Evolutionary conservation across 2,329 filamentous ascomycete genomes (phyloP), one percentile per base, ranked within the genome.

Genomic region (Penicillium sp.): DNA sequence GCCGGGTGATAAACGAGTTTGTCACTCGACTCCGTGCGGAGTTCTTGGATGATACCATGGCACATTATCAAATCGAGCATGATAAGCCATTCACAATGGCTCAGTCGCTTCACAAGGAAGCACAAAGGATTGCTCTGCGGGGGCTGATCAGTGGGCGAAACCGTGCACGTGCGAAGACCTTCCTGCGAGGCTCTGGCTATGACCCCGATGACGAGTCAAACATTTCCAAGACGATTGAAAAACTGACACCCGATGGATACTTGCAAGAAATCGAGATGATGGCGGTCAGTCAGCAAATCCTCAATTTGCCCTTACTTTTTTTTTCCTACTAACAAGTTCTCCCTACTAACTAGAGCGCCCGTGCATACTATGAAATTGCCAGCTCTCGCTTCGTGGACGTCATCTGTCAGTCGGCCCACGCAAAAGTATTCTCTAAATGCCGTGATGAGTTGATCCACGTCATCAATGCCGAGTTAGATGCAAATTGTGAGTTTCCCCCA

Each of bases 81-180:
- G 76, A 81, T 7, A 81, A 83, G 2, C 79, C 88, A 0, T 86
- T 86, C 61, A 89, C 87, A 0, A 82, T 86, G 68, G 73, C 74
- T 1, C 66, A 61, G 8, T 22, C 30, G 0, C 53, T 69, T 0
- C 71, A 76, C 2, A 69, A 72, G 1, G 56, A 65, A 3, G 67
- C 69, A 0, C 70, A 63, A 3, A 58, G 57, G 5, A 58, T 63
- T 11, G 59, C 68, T 1, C 37, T 66, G 0, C 46, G 53, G 0
- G 37, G 54, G 3, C 52, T 78, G 0, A 53, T 30, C 4, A 33
- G 13, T 30, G 5, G 62, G 62, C 74, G 76, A 0, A 46, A 61
- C 14, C 42, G 59, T 2, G 55, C 65, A 1, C 68, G 77, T 0
- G 62, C 61, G 1, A 56, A 35, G 0, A 42, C 43, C 1, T 73